A percentile compares a stretch with the other conserved stretches of the same genome.
Conservation (phyloP, 2,329 filamentous ascomycete genomes). For the Aspergillus alliaceus region DNA sequence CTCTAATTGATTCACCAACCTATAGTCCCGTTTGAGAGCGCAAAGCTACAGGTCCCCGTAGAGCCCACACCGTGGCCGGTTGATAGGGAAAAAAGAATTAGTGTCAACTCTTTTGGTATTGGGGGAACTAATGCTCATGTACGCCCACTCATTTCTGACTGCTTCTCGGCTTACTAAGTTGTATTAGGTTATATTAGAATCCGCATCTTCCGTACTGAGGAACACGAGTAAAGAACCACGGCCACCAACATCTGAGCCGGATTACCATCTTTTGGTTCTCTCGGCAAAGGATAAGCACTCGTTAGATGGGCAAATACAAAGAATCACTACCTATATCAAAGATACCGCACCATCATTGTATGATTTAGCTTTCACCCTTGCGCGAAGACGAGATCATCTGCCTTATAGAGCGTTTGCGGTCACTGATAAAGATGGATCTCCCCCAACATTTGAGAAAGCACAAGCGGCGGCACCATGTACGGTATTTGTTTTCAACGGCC, state of each 20-base stretch:
- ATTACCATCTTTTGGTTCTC: slow-evolving; percentile 11
- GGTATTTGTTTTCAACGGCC: slow-evolving; percentile 36
- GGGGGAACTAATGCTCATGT: slow-evolving; percentile 26
- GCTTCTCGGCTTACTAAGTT: not conserved
- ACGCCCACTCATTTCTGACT: not conserved
- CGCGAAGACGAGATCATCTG: slow-evolving; percentile 14
- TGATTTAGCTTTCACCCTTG: slow-evolving; percentile 19
- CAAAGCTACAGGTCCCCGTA: slow-evolving; percentile 16
- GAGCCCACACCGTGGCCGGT: slow-evolving; percentile 26
- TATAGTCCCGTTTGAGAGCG: slow-evolving; percentile 17
- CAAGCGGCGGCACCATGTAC: slow-evolving; percentile 1
- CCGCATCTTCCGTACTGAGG: not conserved
- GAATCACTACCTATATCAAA: slow-evolving; percentile 8
- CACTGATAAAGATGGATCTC: not conserved
- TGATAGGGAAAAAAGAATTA: slow-evolving; percentile 22
- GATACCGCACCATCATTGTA: not conserved
- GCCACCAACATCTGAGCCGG: not conserved
- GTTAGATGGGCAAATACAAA: slow-evolving; percentile 9
- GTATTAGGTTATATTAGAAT: slow-evolving; percentile 13
- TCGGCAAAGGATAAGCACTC: slow-evolving; percentile 15
- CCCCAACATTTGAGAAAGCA: slow-evolving; percentile 4
- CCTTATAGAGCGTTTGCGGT: slow-evolving; percentile 15
- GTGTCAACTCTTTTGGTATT: slow-evolving; percentile 37
- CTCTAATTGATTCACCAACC: not conserved
- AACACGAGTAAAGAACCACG: not conserved